Evolutionary conservation across 2,329 filamentous ascomycete species (phyloP).

Genomic region (Fusarium protoensiforme): DNA sequence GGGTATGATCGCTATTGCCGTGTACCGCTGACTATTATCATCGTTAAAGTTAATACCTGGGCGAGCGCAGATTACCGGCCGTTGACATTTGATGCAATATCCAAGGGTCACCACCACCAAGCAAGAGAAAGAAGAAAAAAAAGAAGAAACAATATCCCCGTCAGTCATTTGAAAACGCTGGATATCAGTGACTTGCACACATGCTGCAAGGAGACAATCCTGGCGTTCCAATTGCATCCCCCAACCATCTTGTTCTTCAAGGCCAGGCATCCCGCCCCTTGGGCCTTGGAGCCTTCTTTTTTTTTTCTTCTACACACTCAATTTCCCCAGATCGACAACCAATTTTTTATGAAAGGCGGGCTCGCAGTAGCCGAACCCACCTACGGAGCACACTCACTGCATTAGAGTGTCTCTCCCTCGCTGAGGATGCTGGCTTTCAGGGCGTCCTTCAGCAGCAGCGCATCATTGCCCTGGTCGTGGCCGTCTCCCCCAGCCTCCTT

Average conservation of each 20-base stretch:
- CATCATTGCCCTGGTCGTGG: slow-evolving; percentile 1
- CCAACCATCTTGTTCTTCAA: slow-evolving; percentile 10
- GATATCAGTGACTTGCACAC: background rate
- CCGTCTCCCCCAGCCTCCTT: slow-evolving; percentile 24
- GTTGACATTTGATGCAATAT: slow-evolving; percentile 17
- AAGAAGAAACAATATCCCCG: background rate
- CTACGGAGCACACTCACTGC: background rate
- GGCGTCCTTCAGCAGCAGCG: slow-evolving; percentile 16
- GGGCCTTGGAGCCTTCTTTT: background rate
- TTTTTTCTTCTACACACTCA: background rate
- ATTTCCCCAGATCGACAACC: slow-evolving; percentile 1
- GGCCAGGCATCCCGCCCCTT: background rate
- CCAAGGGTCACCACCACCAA: background rate
- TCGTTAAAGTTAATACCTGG: slow-evolving; percentile 18
- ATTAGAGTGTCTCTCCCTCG: background rate
- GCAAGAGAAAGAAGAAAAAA: background rate
- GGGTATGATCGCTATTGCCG: background rate
- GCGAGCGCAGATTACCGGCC: slow-evolving; percentile 37
- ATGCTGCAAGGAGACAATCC: background rate
- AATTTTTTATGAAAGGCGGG: slow-evolving; percentile 4
- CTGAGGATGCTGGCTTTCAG: slow-evolving; percentile 39
- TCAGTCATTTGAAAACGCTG: background rate
- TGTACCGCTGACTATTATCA: background rate
- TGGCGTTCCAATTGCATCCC: background rate
- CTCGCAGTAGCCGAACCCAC: slow-evolving; percentile 11